These are phyloP conservation scores for Cercis canadensis DNA, from an alignment of 306 rosid species.

Conservation along the genomic window DNA sequence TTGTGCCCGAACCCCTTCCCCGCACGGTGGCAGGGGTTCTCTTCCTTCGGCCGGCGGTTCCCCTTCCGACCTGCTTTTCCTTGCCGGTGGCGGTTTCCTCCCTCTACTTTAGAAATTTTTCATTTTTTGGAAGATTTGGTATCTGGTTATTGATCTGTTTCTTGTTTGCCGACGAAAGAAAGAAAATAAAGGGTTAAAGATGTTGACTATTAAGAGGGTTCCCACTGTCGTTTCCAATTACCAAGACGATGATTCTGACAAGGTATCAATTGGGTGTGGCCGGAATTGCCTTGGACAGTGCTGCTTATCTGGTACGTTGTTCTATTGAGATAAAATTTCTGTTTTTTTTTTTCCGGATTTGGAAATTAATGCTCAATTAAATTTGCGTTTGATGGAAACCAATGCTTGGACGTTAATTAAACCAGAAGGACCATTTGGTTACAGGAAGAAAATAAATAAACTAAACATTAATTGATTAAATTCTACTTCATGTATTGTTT, in stretches of 20 bases:
- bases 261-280: slow-evolving; percentile 28
- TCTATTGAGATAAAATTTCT: too few relatives aligned
- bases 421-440: too few relatives aligned
- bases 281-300: slow-evolving; percentile 42
- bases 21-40: slow-evolving; percentile 6
- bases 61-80: slow-evolving; percentile 15
- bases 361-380: too few relatives aligned
- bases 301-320: slow-evolving; percentile 31
- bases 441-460: too few relatives aligned
- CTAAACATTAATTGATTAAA: not conserved
- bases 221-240: slow-evolving; percentile 38
- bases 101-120: not conserved
- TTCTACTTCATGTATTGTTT: not conserved
- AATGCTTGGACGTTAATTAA: too few relatives aligned
- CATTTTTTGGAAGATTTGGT: not conserved
- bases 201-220: slow-evolving; percentile 39
- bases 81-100: not conserved
- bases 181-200: not conserved
- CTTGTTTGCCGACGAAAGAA: not conserved
- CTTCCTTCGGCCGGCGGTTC: slow-evolving; percentile 9
- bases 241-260: slow-evolving; percentile 33
- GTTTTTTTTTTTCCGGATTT: too few relatives aligned
- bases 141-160: not conserved
- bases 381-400: too few relatives aligned
- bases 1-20: not conserved